Evolutionary conservation across 139 green algal species (phyloP).

Genomic region (Auxenochlorella pyrenoidosa): DNA sequence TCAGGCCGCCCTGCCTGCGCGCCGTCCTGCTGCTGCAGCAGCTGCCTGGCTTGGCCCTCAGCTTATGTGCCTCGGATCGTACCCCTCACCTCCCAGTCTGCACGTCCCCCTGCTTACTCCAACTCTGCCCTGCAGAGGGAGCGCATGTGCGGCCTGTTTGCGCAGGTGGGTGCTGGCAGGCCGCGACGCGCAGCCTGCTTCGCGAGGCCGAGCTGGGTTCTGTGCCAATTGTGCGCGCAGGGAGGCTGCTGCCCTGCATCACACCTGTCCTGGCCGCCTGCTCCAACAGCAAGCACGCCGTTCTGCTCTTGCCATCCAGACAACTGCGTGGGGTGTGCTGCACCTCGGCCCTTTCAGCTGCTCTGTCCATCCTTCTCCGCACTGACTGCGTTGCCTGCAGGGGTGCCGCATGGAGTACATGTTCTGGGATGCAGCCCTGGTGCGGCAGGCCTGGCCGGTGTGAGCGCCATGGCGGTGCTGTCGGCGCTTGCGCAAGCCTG

Average conservation of each 20-base stretch:
- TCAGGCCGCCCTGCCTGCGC: not conserved
- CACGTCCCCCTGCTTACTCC: not conserved
- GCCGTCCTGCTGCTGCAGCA: not conserved
- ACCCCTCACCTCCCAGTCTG: too few species aligned
- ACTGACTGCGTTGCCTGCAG: too few species aligned
- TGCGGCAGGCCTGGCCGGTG: constrained; percentile 26
- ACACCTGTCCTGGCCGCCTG: not conserved
- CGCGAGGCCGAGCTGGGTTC: not conserved
- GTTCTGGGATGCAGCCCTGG: constrained; percentile 37
- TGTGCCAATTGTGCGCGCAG: not conserved
- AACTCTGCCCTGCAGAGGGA: not conserved
- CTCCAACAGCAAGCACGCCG: not conserved
- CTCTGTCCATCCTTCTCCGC: too few species aligned
- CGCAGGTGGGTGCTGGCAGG: not conserved
- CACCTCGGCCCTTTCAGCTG: too few species aligned
- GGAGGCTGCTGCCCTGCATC: not conserved
- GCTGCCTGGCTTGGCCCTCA: not conserved
- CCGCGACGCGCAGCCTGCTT: too few species aligned
- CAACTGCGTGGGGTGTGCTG: too few species aligned
- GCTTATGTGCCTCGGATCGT: too few species aligned
- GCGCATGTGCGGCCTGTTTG: constrained; percentile 10
- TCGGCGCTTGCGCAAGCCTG: too few species aligned
- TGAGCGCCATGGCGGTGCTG: not conserved
- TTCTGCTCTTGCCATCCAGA: too few species aligned
- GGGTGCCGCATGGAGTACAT: constrained; percentile 40